Conservation (phyloP, 78 protist genomes). For the slime mould (Dictyostelium discoideum) region DNA sequence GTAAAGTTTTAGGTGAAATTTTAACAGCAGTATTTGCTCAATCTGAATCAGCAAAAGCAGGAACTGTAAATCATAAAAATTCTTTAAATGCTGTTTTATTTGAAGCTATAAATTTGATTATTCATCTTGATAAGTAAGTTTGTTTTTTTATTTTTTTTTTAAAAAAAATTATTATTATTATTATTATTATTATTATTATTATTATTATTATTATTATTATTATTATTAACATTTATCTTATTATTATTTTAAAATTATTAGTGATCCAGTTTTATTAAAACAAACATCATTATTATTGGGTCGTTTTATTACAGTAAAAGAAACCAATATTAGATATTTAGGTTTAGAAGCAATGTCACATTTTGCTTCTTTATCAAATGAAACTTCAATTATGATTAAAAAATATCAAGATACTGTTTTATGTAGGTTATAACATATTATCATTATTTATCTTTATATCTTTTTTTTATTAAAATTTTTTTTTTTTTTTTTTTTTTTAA, state of each 20-base stretch:
- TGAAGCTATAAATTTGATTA: slow-evolving; percentile 93
- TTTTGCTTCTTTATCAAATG: slow-evolving; percentile 62
- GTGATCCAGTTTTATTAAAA: slow-evolving; percentile 80
- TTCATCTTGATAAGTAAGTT: slow-evolving; percentile 85
- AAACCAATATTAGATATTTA: slow-evolving; percentile 95
- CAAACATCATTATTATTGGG: slow-evolving; percentile 84
- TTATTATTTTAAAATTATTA: slow-evolving; percentile 11
- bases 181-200: too few relatives aligned
- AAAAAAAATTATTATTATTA: too few relatives aligned
- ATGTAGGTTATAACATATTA: not conserved
- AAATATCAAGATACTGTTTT: slow-evolving; percentile 76
- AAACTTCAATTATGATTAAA: slow-evolving; percentile 66
- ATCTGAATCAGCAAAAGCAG: slow-evolving; percentile 85
- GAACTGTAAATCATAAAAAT: slow-evolving; percentile 88
- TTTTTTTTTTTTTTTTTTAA: not conserved
- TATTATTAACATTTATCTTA: not conserved
- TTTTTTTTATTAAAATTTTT: not conserved
- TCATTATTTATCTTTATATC: not conserved
- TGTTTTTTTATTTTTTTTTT: not conserved
- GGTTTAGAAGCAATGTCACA: slow-evolving; percentile 90
- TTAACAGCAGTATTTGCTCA: slow-evolving; percentile 84
- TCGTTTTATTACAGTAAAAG: slow-evolving; percentile 90
- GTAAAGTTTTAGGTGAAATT: slow-evolving; percentile 34
- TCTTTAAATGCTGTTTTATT: slow-evolving; percentile 93
- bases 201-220: too few relatives aligned